These are phyloP conservation scores for Leccinum boreale DNA, from an alignment of 768 basidiomycete species.

Conservation along the genomic window DNA sequence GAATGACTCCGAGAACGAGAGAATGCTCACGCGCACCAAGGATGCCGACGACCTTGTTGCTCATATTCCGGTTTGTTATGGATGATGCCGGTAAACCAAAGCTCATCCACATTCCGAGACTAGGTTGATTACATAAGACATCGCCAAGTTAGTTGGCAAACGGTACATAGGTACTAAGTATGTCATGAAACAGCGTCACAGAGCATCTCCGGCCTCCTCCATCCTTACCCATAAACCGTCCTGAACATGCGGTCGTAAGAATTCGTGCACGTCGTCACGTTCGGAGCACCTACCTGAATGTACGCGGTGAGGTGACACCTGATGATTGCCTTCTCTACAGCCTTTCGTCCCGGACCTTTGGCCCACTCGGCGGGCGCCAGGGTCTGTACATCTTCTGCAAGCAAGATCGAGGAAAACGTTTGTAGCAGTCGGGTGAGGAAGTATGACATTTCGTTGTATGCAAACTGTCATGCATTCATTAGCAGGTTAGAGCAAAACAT, in stretches of 20 bases:
- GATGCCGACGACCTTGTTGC: constrained; percentile 25
- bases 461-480: constrained; percentile 40
- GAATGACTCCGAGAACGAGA: background rate
- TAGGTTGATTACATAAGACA: background rate
- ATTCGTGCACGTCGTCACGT: background rate
- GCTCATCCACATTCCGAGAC: background rate
- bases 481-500: background rate
- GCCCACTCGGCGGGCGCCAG: constrained; percentile 47
- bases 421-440: constrained; percentile 61
- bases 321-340: constrained; percentile 44
- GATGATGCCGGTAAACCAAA: background rate
- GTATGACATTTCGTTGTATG: constrained; percentile 64
- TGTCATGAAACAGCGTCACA: background rate
- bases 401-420: constrained; percentile 43
- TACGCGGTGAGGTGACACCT: constrained; percentile 55
- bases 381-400: constrained; percentile 45
- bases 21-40: constrained; percentile 29
- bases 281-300: constrained; percentile 34
- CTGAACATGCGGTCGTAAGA: constrained; percentile 6
- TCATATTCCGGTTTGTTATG: constrained; percentile 14
- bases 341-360: constrained; percentile 32
- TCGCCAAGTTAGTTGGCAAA: too few relatives aligned
- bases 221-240: constrained; percentile 29
- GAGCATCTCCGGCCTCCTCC: constrained; percentile 10
- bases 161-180: background rate